These are phyloP conservation scores for Candida sakaeoensis DNA, from an alignment of 805 yeast genomes.

Conservation along the genomic window DNA sequence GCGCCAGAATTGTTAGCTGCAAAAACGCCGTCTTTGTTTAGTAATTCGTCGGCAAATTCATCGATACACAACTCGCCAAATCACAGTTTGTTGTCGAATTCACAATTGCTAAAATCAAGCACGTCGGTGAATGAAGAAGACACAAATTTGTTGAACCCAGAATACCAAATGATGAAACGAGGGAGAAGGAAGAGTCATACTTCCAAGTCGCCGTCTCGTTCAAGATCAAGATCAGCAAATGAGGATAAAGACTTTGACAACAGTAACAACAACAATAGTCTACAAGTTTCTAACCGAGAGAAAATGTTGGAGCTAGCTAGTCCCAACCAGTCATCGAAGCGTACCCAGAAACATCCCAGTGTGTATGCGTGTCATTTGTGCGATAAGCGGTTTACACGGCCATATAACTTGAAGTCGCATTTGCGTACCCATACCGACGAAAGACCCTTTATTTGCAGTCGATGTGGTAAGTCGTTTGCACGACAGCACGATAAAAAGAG, in stretches of 20 bases:
- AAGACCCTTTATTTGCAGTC: slow-evolving; percentile 67
- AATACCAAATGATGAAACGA: slow-evolving; percentile 36
- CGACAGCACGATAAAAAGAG: slow-evolving; percentile 44
- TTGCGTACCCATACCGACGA: slow-evolving; percentile 86
- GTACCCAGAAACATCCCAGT: slow-evolving; percentile 69
- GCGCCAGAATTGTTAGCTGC: slow-evolving; percentile 41
- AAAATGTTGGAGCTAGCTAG: slow-evolving; percentile 65
- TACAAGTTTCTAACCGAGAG: slow-evolving; percentile 38
- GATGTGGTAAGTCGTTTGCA: slow-evolving; percentile 74
- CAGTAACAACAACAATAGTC: slow-evolving; percentile 16
- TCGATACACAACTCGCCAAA: slow-evolving; percentile 3
- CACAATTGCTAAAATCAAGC: slow-evolving; percentile 2
- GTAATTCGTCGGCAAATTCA: slow-evolving; percentile 40
- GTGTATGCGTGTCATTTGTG: slow-evolving; percentile 78
- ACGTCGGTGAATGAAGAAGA: slow-evolving; percentile 1
- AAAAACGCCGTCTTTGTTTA: slow-evolving; percentile 54
- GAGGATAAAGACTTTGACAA: slow-evolving; percentile 13
- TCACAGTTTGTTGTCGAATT: background rate
- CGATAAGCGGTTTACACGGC: slow-evolving; percentile 83
- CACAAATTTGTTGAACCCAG: slow-evolving; percentile 22
- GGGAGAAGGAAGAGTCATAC: slow-evolving; percentile 38
- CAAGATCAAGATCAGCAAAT: slow-evolving; percentile 14
- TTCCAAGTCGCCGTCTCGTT: slow-evolving; percentile 21
- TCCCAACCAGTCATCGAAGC: slow-evolving; percentile 47
- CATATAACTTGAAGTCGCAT: slow-evolving; percentile 90